Evolutionary conservation across 1,284 basidiomycete species (phyloP).

Genomic region (Tylopilus sp.): DNA sequence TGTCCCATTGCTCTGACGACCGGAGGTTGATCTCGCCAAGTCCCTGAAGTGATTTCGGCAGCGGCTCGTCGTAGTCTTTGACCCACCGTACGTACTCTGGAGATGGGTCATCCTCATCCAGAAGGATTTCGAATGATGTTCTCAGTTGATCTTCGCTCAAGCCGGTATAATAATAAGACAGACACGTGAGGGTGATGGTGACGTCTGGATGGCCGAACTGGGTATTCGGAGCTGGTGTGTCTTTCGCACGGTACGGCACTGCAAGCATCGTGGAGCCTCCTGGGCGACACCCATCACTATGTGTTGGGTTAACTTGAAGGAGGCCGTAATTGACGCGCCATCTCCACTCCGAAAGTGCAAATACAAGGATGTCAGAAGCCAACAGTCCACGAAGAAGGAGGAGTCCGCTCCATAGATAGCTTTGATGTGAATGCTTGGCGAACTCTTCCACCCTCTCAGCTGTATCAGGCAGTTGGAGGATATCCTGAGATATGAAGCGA

Average conservation of each 20-base stretch:
- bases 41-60: slow-evolving; percentile 43
- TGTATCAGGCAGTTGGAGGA: slow-evolving; percentile 26
- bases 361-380: slow-evolving; percentile 51
- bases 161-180: slow-evolving; percentile 63
- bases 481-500: slow-evolving; percentile 32
- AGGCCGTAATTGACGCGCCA: slow-evolving; percentile 63
- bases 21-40: slow-evolving; percentile 53
- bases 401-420: slow-evolving; percentile 43
- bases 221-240: slow-evolving; percentile 56
- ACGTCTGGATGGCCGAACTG: slow-evolving; percentile 68
- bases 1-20: slow-evolving; percentile 47
- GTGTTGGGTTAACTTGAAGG: too few relatives aligned
- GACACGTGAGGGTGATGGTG: slow-evolving; percentile 56
- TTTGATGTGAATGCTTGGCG: slow-evolving; percentile 12
- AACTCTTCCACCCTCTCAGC: slow-evolving; percentile 23
- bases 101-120: slow-evolving; percentile 54
- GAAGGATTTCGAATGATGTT: slow-evolving; percentile 50
- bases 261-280: slow-evolving; percentile 45
- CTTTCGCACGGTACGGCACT: slow-evolving; percentile 64
- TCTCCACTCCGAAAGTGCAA: slow-evolving; percentile 52
- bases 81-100: slow-evolving; percentile 58
- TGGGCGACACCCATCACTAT: too few relatives aligned
- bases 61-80: not conserved
- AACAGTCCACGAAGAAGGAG: slow-evolving; percentile 58
- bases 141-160: slow-evolving; percentile 50